Base-by-base conservation (phyloP, 306 rosid genomes). In the Inga laurina region DNA sequence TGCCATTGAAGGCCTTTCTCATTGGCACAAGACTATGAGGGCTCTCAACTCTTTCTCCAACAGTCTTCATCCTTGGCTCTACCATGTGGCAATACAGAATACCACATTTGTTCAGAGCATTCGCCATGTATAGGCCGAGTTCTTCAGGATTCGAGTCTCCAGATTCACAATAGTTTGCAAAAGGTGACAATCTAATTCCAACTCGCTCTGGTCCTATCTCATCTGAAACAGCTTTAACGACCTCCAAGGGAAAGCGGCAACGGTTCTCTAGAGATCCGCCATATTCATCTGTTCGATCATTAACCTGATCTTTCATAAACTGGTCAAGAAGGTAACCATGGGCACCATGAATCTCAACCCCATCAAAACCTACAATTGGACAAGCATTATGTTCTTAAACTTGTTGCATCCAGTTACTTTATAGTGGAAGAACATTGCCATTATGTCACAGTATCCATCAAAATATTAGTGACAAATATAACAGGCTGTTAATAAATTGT, bases 251-350 rank as follows among this genome's bases (percentile, higher is more conserved):
- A 84, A 94, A 88, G 1, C 92, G 79, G 51, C 91, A 87, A 2
- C 93, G 91, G 8, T 91, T 94, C 77, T 91, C 97, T 1, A 91
- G 74, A 27, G 91, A 86, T 70, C 98, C 94, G 37, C 98, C 98
- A 68, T 94, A 94, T 72, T 91, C 27, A 72, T 92, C 97, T 13
- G 86, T 90, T 71, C 91, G 75, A 52, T 91, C 90, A 46, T 94
- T 94, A 19, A 88, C 88, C 73, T 84, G 3, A 39, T 94, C 95
- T 77, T 92, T 92, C 78, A 91, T 43, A 71, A 94, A 94, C 37
- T 94, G 93, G 3, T 92, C 94, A 12, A 92, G 76, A 5, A 94
- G 62, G 87, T 88, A 94, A 69, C 97, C 98, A 72, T 91, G 79
- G 27, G 90, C 97, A 0, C 91, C 94, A 44, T 94, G 93, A 56